Percentiles rank a stretch among this genome's conserved stretches.
Evolutionary conservation across 2,329 filamentous ascomycete genomes (phyloP).

Genomic region (Penicillium hesseltinei): DNA sequence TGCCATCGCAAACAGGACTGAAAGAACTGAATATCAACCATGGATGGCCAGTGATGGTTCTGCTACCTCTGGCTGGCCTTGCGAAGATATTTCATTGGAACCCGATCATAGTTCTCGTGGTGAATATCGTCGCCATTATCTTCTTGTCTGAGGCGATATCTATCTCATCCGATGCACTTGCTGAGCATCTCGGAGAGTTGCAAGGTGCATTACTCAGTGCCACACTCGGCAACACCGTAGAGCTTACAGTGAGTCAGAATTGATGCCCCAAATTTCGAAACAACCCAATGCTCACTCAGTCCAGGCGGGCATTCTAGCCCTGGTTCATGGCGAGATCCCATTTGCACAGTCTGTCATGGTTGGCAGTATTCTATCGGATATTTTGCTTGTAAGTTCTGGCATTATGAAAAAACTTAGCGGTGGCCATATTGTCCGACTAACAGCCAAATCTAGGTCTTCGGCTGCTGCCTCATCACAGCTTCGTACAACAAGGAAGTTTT

Average conservation of each 20-base stretch:
- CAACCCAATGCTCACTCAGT: not conserved
- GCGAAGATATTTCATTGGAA: constrained; percentile 13
- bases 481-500: constrained; percentile 66
- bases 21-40: not conserved
- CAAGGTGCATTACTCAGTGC: constrained; percentile 14
- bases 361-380: constrained; percentile 83
- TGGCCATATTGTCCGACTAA: not conserved
- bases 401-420: not conserved
- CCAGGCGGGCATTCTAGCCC: constrained; percentile 73
- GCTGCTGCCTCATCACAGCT: constrained; percentile 69
- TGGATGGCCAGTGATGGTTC: constrained; percentile 2
- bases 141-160: constrained; percentile 12
- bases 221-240: constrained; percentile 14
- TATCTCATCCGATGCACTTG: constrained; percentile 8
- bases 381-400: constrained; percentile 59
- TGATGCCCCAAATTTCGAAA: not conserved
- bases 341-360: constrained; percentile 92
- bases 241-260: constrained; percentile 8
- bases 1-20: not conserved
- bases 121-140: constrained; percentile 12
- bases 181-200: constrained; percentile 10
- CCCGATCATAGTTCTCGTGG: constrained; percentile 7
- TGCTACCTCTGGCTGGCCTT: constrained; percentile 7
- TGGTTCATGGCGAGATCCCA: constrained; percentile 74
- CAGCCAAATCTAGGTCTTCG: constrained; percentile 49